Evolutionary conservation across 1,139 yeast genomes (phyloP).

Genomic region (Kodamaea sp.): DNA sequence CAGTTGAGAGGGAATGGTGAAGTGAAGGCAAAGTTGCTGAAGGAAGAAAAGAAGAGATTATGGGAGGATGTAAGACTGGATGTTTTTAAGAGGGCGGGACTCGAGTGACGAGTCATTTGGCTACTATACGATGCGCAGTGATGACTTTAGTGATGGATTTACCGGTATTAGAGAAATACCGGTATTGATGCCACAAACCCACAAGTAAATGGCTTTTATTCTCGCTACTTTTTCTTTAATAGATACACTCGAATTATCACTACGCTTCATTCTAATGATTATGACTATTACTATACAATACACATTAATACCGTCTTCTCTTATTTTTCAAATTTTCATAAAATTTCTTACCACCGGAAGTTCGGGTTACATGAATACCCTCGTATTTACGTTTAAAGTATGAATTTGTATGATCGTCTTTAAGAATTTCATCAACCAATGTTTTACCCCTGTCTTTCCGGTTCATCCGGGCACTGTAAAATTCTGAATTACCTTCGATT

Average conservation of each 20-base stretch:
- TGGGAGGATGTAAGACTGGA: slow-evolving; percentile 53
- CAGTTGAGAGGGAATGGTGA: slow-evolving; percentile 17
- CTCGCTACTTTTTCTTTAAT: too few relatives aligned
- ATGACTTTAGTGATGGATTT: too few relatives aligned
- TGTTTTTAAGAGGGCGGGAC: slow-evolving; percentile 47
- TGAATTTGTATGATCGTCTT: slow-evolving; percentile 63
- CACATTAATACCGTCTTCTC: slow-evolving; percentile 47
- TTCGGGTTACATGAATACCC: slow-evolving; percentile 71
- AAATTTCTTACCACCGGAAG: slow-evolving; percentile 72
- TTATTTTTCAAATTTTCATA: slow-evolving; percentile 63
- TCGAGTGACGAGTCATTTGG: slow-evolving; percentile 22
- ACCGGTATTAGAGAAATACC: too few relatives aligned
- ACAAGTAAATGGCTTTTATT: too few relatives aligned
- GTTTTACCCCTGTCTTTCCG: slow-evolving; percentile 73
- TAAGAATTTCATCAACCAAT: slow-evolving; percentile 76
- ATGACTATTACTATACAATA: not conserved
- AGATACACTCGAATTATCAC: too few relatives aligned
- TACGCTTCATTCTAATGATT: not conserved
- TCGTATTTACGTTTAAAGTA: slow-evolving; percentile 82
- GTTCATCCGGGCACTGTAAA: slow-evolving; percentile 64
- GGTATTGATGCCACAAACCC: too few relatives aligned
- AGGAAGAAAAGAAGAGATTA: slow-evolving; percentile 41
- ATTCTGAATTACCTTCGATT: slow-evolving; percentile 77
- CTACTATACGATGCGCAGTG: not conserved
- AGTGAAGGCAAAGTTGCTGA: slow-evolving; percentile 32